Base-by-base conservation (phyloP, 768 basidiomycete species). In the Mycena vitilis region DNA sequence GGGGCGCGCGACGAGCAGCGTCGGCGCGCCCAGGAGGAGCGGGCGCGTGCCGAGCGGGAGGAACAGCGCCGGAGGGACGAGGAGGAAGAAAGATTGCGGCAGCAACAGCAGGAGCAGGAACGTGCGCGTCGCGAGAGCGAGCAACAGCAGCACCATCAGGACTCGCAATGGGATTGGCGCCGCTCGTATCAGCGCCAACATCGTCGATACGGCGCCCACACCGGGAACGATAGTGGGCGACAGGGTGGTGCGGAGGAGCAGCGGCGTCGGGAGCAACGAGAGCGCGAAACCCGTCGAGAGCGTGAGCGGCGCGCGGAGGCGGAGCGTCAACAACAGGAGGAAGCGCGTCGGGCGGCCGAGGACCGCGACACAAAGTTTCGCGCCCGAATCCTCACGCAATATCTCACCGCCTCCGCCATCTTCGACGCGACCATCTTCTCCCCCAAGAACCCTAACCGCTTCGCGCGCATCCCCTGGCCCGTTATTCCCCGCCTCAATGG, bases 401-500 rank as follows among this genome's bases (percentile, higher is more conserved):
- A 60, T 20, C 37, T 47, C 58, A 7, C 15, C 18, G 36, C 8
- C 1, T 54, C 25, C 37, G 34, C 7, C 15, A 10, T 9, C 3
- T 65, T 65, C n/a, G 64, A 65, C 34, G 10, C 4, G 13, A 52
- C 49, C 51, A 22, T 23, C 40, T 59, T 65, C 25, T 53, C 57
- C 25, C 7, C 38, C 42, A 38, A 15, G 11, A 37, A 54, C 52
- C 51, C 52, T 8, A 63, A 63, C 22, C 20, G 1, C 20, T 63
- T 63, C 62, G 16, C 51, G 2, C 53, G 52, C 38, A 23, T 63
- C 13, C 62, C 62, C 3, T 63, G 53, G 62, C 62, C 62, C 0
- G 62, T 63, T 11, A 42, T 54, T 18, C 62, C 40, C 18, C 62
- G 40, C 13, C 25, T 11, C 4, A 53, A 63, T 22, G 42, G 62